Evolutionary conservation across 495 filamentous ascomycete genomes (phyloP).

Genomic region (Neurospora sp.): DNA sequence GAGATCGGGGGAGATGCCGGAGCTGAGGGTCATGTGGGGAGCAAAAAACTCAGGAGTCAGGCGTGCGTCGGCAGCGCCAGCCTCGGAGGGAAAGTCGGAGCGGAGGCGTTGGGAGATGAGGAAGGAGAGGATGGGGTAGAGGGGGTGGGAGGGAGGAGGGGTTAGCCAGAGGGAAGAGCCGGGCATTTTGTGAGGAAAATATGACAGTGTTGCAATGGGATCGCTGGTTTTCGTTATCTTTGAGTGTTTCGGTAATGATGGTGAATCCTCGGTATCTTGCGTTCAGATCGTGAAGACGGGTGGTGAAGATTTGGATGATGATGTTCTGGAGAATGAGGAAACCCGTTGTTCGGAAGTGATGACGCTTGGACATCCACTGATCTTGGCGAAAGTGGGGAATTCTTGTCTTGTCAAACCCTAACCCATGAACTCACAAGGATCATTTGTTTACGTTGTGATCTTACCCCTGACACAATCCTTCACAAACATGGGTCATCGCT

Average conservation of each 20-base stretch:
- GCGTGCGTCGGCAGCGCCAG: slow-evolving; percentile 1
- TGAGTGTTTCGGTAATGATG: neutral
- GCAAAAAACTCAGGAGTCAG: slow-evolving; percentile 16
- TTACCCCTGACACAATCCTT: neutral
- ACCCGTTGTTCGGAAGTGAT: neutral
- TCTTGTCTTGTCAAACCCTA: neutral
- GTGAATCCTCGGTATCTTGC: neutral
- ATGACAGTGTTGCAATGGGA: neutral
- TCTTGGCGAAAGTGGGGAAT: neutral
- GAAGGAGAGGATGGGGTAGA: slow-evolving; percentile 9
- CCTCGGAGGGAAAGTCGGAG: slow-evolving; percentile 12
- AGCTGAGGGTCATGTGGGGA: slow-evolving; percentile 24
- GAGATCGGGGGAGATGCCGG: slow-evolving; percentile 7
- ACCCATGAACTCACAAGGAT: neutral
- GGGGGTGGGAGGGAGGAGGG: slow-evolving; percentile 16
- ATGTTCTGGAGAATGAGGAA: neutral
- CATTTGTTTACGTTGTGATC: neutral
- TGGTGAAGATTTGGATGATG: neutral
- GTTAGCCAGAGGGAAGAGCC: slow-evolving; percentile 25
- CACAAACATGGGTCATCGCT: neutral
- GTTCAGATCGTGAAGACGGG: neutral
- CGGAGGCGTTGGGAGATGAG: slow-evolving; percentile 19
- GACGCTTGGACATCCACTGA: neutral
- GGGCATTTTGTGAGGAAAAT: slow-evolving; percentile 9
- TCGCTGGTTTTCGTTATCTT: neutral